A percentile compares a stretch with the other conserved stretches of the same genome.
Conservation (phyloP, 2,329 filamentous ascomycete genomes). For the Trichoderma brevicompactum region DNA sequence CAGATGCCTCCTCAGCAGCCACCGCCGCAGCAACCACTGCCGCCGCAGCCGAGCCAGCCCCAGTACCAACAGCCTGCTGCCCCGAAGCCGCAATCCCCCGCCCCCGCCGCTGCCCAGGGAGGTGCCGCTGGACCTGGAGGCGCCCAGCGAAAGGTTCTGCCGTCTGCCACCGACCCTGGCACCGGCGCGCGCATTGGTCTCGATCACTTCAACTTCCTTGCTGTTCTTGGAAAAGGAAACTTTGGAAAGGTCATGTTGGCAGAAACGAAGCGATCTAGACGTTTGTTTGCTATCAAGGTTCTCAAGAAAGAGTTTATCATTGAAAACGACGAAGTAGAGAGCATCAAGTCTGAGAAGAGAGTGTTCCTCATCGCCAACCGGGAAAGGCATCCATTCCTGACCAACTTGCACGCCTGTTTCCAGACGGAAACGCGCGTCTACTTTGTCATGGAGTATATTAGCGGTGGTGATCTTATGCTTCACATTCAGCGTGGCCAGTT, state of each 20-base stretch:
- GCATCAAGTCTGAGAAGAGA: constrained; percentile 94
- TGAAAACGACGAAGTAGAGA: constrained; percentile 98
- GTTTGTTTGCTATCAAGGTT: constrained; percentile 97
- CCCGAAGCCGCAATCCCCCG: constrained; percentile 48
- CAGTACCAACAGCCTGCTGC: constrained; percentile 42
- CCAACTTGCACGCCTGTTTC: constrained; percentile 96
- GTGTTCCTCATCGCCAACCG: constrained; percentile 98
- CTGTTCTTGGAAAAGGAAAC: constrained; percentile 97
- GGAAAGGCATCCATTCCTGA: constrained; percentile 92
- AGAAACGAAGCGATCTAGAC: constrained; percentile 89
- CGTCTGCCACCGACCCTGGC: constrained; percentile 71
- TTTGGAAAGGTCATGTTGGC: constrained; percentile 99
- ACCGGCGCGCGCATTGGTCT: constrained; percentile 86
- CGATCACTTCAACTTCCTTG: constrained; percentile 99
- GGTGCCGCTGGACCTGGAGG: constrained; percentile 31
- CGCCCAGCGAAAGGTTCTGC: constrained; percentile 60
- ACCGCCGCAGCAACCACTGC: constrained; percentile 40
- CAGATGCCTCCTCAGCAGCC: constrained; percentile 47
- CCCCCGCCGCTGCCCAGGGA: constrained; percentile 42
- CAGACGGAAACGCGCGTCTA: constrained; percentile 98
- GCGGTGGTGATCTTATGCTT: constrained; percentile 97
- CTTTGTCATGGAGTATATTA: constrained; percentile 99
- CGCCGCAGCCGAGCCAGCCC: constrained; percentile 41
- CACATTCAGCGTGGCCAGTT: constrained; percentile 98
- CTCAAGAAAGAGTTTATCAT: constrained; percentile 99